These are phyloP conservation scores for Amoeboaphelidium protococcarum DNA, from an alignment of 371 early-diverging fungal genomes.

Conservation along the genomic window DNA sequence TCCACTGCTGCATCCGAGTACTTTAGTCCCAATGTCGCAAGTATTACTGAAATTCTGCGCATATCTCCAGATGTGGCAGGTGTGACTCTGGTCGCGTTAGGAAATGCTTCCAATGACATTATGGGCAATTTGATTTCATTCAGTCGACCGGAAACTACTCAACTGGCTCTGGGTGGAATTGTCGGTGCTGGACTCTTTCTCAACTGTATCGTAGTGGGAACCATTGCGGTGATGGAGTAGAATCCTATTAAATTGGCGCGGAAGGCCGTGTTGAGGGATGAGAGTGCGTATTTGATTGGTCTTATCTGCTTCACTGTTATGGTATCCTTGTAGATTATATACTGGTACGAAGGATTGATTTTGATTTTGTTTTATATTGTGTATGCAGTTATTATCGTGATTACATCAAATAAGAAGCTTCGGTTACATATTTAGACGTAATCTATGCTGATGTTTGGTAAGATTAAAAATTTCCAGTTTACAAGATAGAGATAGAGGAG, in stretches of 20 bases:
- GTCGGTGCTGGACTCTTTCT: neutral
- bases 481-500: too few relatives aligned
- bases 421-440: too few relatives aligned
- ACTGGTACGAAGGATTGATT: too few relatives aligned
- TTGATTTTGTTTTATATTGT: too few relatives aligned
- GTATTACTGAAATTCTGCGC: neutral
- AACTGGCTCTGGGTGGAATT: neutral
- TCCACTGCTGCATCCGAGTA: neutral
- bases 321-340: neutral
- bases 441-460: too few relatives aligned
- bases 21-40: neutral
- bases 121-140: neutral
- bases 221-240: neutral
- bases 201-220: neutral
- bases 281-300: neutral
- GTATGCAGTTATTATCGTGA: too few relatives aligned
- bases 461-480: too few relatives aligned
- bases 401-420: too few relatives aligned
- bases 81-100: neutral
- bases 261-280: neutral
- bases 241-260: neutral
- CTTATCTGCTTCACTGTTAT: neutral
- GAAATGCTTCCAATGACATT: neutral
- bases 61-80: neutral
- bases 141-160: neutral